These are phyloP conservation scores for Cyathus striatus DNA, from an alignment of 768 basidiomycete species.

Conservation along the genomic window DNA sequence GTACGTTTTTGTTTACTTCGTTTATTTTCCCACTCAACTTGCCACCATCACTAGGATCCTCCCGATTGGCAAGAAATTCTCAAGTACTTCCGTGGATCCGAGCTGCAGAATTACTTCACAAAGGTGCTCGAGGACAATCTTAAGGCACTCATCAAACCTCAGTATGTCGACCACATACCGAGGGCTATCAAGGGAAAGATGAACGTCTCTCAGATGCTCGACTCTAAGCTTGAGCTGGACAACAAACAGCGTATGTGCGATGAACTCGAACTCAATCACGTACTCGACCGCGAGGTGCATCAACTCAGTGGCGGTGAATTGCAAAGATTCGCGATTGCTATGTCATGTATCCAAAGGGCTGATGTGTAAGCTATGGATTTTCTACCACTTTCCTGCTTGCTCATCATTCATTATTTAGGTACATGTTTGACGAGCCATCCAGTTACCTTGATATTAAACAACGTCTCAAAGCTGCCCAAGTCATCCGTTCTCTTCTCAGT, in stretches of 20 bases:
- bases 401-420: constrained; percentile 37
- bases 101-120: constrained; percentile 99
- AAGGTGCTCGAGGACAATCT: constrained; percentile 98
- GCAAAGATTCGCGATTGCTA: constrained; percentile 96
- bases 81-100: constrained; percentile 97
- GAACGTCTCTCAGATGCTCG: constrained; percentile 89
- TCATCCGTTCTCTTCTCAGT: constrained; percentile 82
- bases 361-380: constrained; percentile 71
- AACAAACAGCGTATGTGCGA: constrained; percentile 86
- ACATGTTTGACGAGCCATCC: constrained; percentile 99
- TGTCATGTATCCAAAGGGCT: constrained; percentile 91
- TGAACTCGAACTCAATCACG: constrained; percentile 82
- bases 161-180: constrained; percentile 99
- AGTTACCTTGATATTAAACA: constrained; percentile 97
- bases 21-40: neutral
- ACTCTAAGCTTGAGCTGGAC: constrained; percentile 81
- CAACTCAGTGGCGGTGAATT: constrained; percentile 96
- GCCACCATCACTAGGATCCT: constrained; percentile 59
- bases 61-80: constrained; percentile 99
- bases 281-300: constrained; percentile 77
- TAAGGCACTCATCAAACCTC: constrained; percentile 98
- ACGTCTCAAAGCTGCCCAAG: constrained; percentile 89
- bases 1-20: constrained; percentile 36
- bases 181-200: constrained; percentile 87
- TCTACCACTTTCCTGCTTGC: neutral